phyloP scores from a whole-genome alignment of 2,329 filamentous ascomycete species.

The Colletotrichum endophyticum region DNA sequence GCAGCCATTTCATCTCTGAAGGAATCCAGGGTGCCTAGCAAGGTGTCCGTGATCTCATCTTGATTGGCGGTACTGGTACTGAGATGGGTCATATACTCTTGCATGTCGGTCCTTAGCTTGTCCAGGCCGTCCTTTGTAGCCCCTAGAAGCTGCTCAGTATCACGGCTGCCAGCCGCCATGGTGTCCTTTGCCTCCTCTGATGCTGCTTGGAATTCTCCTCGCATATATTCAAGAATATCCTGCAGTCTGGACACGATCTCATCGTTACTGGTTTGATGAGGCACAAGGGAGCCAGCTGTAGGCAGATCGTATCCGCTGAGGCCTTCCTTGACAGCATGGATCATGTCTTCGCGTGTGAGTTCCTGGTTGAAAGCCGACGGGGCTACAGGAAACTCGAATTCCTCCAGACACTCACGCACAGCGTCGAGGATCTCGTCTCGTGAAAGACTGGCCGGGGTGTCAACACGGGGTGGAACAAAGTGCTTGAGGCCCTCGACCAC shows the following conservation, averaged over 20 bases:
- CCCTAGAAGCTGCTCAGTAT: conserved; percentile 88
- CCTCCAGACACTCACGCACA: conserved; percentile 85
- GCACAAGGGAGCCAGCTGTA: conserved; percentile 42
- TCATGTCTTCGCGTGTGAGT: conserved; percentile 66
- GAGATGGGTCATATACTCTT: conserved; percentile 78
- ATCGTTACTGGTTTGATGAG: conserved; percentile 45
- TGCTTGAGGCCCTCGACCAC: conserved; percentile 86
- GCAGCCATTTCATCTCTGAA: conserved; percentile 72
- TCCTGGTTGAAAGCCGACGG: conserved; percentile 58
- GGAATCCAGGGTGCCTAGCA: conserved; percentile 68
- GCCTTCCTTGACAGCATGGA: conserved; percentile 67
- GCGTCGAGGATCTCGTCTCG: conserved; percentile 84
- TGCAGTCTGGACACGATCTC: conserved; percentile 62
- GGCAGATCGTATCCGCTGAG: conserved; percentile 56
- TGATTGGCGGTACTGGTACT: conserved; percentile 69
- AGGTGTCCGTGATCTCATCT: conserved; percentile 77
- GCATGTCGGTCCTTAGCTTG: conserved; percentile 78
- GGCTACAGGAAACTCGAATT: conserved; percentile 76
- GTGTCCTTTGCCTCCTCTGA: conserved; percentile 77
- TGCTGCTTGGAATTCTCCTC: conserved; percentile 62
- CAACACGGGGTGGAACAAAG: conserved; percentile 75
- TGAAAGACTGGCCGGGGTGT: conserved; percentile 72
- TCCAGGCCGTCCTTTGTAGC: conserved; percentile 89
- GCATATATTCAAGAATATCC: conserved; percentile 69
- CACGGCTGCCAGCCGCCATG: conserved; percentile 76